phyloP scores from a whole-genome alignment of 2,329 filamentous ascomycete species.

The Trichophyton benhamiae region DNA sequence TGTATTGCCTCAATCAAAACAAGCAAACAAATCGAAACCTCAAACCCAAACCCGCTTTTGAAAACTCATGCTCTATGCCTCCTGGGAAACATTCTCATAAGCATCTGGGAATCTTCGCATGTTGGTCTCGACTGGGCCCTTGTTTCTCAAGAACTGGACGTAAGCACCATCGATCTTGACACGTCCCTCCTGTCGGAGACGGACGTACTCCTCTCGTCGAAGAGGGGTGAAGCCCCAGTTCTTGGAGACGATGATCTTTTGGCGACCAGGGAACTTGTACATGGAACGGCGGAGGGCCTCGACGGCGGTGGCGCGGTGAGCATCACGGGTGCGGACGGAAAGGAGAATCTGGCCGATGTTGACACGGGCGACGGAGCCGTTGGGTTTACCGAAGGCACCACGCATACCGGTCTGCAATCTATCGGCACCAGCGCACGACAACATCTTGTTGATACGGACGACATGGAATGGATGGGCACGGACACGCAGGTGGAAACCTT shows the following conservation, averaged over 20 bases:
- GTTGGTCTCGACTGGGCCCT: slow-evolving; percentile 76
- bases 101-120: slow-evolving; percentile 90
- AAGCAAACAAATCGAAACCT: slow-evolving; percentile 1
- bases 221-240: slow-evolving; percentile 99
- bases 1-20: slow-evolving; percentile 3
- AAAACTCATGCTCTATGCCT: slow-evolving; percentile 26
- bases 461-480: slow-evolving; percentile 99
- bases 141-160: slow-evolving; percentile 96
- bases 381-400: slow-evolving; percentile 99
- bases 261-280: slow-evolving; percentile 99
- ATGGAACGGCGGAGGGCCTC: slow-evolving; percentile 98
- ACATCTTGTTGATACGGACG: slow-evolving; percentile 99
- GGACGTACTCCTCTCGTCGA: slow-evolving; percentile 91
- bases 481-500: slow-evolving; percentile 59
- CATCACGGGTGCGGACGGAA: slow-evolving; percentile 92
- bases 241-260: slow-evolving; percentile 99
- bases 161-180: slow-evolving; percentile 98
- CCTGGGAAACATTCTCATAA: slow-evolving; percentile 40
- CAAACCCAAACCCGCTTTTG: background rate
- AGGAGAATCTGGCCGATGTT: slow-evolving; percentile 99
- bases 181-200: slow-evolving; percentile 83
- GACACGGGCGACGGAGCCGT: slow-evolving; percentile 97
- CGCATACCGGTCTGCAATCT: slow-evolving; percentile 99
- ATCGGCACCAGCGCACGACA: slow-evolving; percentile 99
- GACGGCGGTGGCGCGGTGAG: slow-evolving; percentile 80